phyloP scores from a whole-genome alignment of 73 alveolate species.

The Paraurostyla sp. region DNA sequence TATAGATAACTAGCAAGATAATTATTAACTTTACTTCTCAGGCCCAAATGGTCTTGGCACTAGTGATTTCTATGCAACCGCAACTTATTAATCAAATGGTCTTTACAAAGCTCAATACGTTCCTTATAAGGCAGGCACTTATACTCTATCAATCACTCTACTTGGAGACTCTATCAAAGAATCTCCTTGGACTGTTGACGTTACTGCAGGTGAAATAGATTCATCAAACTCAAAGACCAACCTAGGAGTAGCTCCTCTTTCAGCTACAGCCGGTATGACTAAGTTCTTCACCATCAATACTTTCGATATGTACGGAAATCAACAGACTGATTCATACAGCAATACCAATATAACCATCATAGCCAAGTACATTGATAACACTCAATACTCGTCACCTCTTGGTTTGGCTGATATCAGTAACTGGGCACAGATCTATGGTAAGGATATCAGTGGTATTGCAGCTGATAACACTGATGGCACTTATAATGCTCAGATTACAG shows the following conservation, averaged over 20 bases:
- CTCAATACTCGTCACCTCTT: slow-evolving; percentile 71
- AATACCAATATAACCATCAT: slow-evolving; percentile 45
- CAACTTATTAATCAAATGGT: slow-evolving; percentile 57
- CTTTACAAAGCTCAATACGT: slow-evolving; percentile 66
- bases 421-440: slow-evolving; percentile 70
- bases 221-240: slow-evolving; percentile 44
- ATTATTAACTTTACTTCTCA: slow-evolving; percentile 46
- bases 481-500: slow-evolving; percentile 76
- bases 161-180: slow-evolving; percentile 61
- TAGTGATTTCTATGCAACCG: slow-evolving; percentile 56
- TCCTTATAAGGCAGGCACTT: slow-evolving; percentile 63
- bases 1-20: slow-evolving; percentile 57
- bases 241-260: slow-evolving; percentile 37
- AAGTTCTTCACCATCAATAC: slow-evolving; percentile 60
- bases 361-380: slow-evolving; percentile 47
- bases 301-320: slow-evolving; percentile 51
- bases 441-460: slow-evolving; percentile 71
- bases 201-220: slow-evolving; percentile 71
- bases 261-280: slow-evolving; percentile 63
- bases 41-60: slow-evolving; percentile 53
- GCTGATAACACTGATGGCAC: slow-evolving; percentile 67
- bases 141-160: slow-evolving; percentile 68
- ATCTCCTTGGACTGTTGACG: slow-evolving; percentile 59
- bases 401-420: slow-evolving; percentile 67
- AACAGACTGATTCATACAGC: neutral